These are phyloP conservation scores for Cyclostephanos invisitatus DNA, from an alignment of 108 stramenopile species.

Conservation along the genomic window DNA sequence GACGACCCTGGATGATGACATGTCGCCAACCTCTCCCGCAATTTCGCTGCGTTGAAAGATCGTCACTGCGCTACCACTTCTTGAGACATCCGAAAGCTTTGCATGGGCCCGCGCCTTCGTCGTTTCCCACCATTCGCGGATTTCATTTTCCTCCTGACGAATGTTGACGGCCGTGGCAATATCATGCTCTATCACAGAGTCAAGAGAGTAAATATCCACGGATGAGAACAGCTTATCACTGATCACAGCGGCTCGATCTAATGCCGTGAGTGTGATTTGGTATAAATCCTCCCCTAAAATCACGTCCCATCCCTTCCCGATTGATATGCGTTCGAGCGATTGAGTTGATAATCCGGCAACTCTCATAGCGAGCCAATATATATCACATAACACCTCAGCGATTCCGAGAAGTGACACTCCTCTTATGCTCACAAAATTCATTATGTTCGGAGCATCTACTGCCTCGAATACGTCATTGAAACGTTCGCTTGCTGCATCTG, in stretches of 20 bases:
- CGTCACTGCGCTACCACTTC: neutral
- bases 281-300: constrained; percentile 31
- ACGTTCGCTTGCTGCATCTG: constrained; percentile 21
- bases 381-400: constrained; percentile 18
- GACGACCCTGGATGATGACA: neutral
- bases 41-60: constrained; percentile 17
- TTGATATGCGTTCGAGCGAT: constrained; percentile 19
- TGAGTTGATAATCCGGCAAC: constrained; percentile 25
- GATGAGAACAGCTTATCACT: constrained; percentile 24
- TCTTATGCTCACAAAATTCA: constrained; percentile 8
- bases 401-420: constrained; percentile 11
- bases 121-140: constrained; percentile 25
- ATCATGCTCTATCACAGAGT: neutral
- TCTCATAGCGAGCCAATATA: constrained; percentile 23
- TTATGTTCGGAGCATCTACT: constrained; percentile 19
- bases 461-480: constrained; percentile 15
- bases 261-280: constrained; percentile 10
- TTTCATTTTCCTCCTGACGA: constrained; percentile 21
- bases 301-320: neutral
- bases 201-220: constrained; percentile 17
- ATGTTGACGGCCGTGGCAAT: constrained; percentile 18
- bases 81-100: neutral
- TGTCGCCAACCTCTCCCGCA: neutral
- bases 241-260: constrained; percentile 22
- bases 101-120: constrained; percentile 6